Percentiles rank a stretch among this genome's conserved stretches.
Evolutionary conservation across 768 basidiomycete species (phyloP).

Genomic region (Macrolepiota albuminosa): DNA sequence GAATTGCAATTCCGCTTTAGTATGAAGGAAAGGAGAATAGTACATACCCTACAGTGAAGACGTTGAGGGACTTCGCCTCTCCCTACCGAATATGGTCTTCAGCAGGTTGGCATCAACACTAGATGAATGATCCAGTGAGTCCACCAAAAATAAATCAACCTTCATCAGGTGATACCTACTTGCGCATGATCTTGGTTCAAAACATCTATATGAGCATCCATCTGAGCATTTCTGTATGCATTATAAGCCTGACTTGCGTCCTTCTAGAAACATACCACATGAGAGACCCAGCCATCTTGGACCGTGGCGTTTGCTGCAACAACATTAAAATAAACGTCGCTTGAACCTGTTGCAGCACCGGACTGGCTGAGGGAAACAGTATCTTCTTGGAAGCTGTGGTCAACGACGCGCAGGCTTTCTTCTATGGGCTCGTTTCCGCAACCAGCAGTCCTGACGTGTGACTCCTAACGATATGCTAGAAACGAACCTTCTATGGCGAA

Average conservation of each 20-base stretch:
- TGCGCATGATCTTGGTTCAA: neutral
- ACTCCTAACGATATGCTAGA: neutral
- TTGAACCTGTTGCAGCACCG: neutral
- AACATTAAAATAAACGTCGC: neutral
- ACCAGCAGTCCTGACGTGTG: neutral
- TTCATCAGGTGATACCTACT: neutral
- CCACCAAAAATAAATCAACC: neutral
- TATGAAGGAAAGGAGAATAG: neutral
- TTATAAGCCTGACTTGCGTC: neutral
- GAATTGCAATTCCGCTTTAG: neutral
- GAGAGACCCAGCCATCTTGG: neutral
- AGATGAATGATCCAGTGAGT: neutral
- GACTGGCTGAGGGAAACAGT: neutral
- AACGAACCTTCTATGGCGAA: neutral
- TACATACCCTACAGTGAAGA: neutral
- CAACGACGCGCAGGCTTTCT: neutral
- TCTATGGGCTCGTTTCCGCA: neutral
- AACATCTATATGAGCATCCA: neutral
- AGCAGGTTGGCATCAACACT: neutral
- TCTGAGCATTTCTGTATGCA: neutral
- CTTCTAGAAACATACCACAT: neutral
- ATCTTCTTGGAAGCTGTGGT: neutral
- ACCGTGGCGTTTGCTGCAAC: neutral
- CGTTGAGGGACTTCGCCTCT: neutral
- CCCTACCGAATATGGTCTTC: neutral